Evolutionary conservation across 1,139 yeast genomes (phyloP), one percentile per base, ranked within the genome.

Genomic region (Diutina pseudorugosa): DNA sequence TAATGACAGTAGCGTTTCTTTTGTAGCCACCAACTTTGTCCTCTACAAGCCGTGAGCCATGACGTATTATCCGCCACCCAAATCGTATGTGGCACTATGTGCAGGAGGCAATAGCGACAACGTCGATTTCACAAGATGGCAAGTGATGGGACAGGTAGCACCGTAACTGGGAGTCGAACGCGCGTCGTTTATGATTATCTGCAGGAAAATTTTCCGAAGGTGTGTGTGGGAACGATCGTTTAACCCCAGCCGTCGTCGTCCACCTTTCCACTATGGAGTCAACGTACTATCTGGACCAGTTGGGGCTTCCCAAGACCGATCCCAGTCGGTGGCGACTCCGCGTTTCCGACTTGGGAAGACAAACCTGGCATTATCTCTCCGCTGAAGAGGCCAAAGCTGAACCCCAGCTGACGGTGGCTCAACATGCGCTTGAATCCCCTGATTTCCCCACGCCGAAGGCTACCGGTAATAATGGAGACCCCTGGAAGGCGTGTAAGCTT

Each of bases 321-420:
- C 76, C 77, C 1, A 60, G 66, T 1, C 73, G 81, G 30, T 93
- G 98, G 98, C 73, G 95, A 57, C 72, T 93, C 45, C 66, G 78
- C 21, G 78, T 86, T 0, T 85, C 83, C 55, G 77, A 78, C 36
- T 68, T 85, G 23, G 98, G 98, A 14, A 76, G 87, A 20, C 89
- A 88, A 61, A 75, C 77, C 52, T 93, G 98, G 98, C 82, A 79
- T 41, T 93, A 87, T 64, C 60, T 82, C 21, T 59, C 69, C 0
- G 70, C 67, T 41, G 74, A 70, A 7, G 71, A 73, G 11, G 61
- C 69, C 9, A 56, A 57, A 12, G 58, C 60, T 7, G 76, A 73
- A 57, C 76, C 80, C 14, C 89, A 83, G 60, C 25, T 33, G 50
- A 27, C 50, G 16, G 30, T 47, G 30, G 50, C 30, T 11, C 50